Evolutionary conservation across 331 rosid genomes (phyloP).

Genomic region (Quercus lobata): DNA sequence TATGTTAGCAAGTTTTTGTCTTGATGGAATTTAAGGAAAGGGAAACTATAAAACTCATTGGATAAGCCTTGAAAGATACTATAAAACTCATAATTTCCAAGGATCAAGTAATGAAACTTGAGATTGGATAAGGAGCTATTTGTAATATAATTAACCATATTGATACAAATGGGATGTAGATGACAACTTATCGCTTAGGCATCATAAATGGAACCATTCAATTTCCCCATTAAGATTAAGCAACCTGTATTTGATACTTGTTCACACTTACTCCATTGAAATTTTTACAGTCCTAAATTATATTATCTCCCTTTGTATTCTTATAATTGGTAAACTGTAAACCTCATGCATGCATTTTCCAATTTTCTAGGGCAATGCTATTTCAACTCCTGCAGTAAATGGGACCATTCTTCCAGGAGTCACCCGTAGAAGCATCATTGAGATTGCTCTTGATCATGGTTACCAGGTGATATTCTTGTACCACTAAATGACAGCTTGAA

Average conservation of each 20-base stretch:
- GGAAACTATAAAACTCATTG: not conserved
- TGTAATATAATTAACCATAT: not conserved
- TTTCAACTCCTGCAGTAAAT: constrained; percentile 65
- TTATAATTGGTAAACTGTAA: not conserved
- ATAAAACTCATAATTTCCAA: not conserved
- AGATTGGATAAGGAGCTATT: not conserved
- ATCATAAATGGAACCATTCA: not conserved
- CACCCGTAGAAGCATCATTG: constrained; percentile 75
- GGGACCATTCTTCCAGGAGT: constrained; percentile 88
- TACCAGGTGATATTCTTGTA: constrained; percentile 47
- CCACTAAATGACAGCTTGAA: no score
- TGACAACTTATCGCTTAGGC: not conserved
- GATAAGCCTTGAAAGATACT: not conserved
- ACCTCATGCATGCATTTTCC: not conserved
- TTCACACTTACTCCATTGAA: not conserved
- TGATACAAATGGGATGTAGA: not conserved
- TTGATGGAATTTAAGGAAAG: not conserved
- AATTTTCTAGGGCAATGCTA: constrained; percentile 49
- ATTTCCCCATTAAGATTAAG: not conserved
- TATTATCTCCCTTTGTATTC: not conserved
- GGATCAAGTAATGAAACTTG: not conserved
- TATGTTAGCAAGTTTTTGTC: not conserved
- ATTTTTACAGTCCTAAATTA: not conserved
- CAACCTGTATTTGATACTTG: not conserved
- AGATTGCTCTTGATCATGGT: constrained; percentile 69